Conservation (phyloP, 2,329 filamentous ascomycete genomes). For the Pseudopithomyces chartarum region DNA sequence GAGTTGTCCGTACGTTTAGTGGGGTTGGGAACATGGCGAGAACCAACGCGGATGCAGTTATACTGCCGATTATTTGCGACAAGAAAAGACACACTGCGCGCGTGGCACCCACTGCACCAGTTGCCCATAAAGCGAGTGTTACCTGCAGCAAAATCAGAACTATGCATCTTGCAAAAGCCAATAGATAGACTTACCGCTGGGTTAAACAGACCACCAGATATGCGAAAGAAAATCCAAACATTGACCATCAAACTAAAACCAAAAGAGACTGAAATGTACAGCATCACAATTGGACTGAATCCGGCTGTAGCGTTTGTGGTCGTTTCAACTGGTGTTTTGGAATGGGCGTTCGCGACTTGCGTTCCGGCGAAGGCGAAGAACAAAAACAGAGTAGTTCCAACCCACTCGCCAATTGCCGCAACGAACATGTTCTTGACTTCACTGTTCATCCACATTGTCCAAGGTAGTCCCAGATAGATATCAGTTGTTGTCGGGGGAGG, state of each 20-base stretch:
- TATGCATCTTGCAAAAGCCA: not conserved
- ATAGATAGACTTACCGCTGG: constrained; percentile 7
- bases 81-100: not conserved
- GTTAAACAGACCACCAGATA: constrained; percentile 19
- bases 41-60: constrained; percentile 14
- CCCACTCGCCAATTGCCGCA: constrained; percentile 49
- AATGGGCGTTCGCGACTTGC: constrained; percentile 50
- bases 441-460: constrained; percentile 28
- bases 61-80: constrained; percentile 7
- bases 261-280: constrained; percentile 31
- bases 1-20: constrained; percentile 48
- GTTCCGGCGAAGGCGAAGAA: constrained; percentile 46
- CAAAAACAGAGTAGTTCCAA: constrained; percentile 47
- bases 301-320: constrained; percentile 48
- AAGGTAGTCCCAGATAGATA: constrained; percentile 17
- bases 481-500: not conserved
- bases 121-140: not conserved
- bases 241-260: constrained; percentile 32
- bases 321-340: constrained; percentile 39
- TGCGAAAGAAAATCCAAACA: constrained; percentile 34
- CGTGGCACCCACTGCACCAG: not conserved
- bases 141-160: not conserved
- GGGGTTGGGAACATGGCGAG: constrained; percentile 45
- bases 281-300: constrained; percentile 45
- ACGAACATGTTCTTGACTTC: constrained; percentile 31